Percentiles rank a stretch among this genome's conserved stretches.
phyloP scores from a whole-genome alignment of 129 eudicot genomes.

The Artemisia tridentata region DNA sequence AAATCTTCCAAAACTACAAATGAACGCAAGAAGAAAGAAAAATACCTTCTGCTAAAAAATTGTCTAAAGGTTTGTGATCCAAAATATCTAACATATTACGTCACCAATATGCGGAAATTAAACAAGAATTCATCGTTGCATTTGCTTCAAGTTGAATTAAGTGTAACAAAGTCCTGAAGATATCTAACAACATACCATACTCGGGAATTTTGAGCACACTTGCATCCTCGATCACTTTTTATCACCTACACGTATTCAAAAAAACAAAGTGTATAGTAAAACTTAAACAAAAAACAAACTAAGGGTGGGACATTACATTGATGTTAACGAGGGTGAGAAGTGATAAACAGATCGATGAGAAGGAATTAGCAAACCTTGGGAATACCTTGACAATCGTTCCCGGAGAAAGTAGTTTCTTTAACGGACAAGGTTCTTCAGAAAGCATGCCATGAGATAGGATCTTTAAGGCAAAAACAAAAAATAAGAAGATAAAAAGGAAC shows the following conservation, averaged over 20 bases:
- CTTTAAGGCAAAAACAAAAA: constrained; percentile 10
- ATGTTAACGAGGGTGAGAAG: no score
- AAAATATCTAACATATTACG: no score
- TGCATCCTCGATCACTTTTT: background rate
- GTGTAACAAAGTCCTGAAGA: no score
- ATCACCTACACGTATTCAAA: constrained; percentile 13
- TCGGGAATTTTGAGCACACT: constrained; percentile 19
- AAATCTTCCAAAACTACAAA: background rate
- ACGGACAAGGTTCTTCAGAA: constrained; percentile 28
- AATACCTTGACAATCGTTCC: constrained; percentile 11
- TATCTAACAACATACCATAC: constrained; percentile 19
- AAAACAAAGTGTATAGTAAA: background rate
- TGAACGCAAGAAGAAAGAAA: background rate
- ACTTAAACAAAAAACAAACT: background rate
- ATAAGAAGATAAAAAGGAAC: no score
- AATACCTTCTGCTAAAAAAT: background rate
- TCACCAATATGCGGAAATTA: background rate
- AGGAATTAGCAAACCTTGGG: background rate
- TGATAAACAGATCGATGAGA: background rate
- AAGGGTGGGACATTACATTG: no score
- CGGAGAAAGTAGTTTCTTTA: constrained; percentile 20
- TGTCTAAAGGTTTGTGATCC: no score
- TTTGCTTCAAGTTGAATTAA: background rate
- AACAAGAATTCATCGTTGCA: constrained; percentile 11
- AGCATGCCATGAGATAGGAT: constrained; percentile 24